These are phyloP conservation scores for Pyronema omphalodes DNA, from an alignment of 495 filamentous ascomycete genomes.

Conservation along the genomic window DNA sequence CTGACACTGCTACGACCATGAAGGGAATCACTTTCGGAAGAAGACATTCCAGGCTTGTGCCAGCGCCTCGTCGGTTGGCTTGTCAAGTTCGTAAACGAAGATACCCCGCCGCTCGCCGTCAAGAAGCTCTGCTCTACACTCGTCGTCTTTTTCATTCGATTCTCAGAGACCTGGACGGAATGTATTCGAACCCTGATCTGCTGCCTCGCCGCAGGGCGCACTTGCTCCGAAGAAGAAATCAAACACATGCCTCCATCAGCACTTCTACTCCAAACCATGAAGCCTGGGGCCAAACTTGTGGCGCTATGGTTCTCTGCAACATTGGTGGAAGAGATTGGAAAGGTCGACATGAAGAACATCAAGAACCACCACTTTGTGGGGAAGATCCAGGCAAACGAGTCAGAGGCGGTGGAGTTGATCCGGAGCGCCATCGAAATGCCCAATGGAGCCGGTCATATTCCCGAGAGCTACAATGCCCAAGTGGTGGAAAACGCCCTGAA, in stretches of 20 bases:
- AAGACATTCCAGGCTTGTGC: slow-evolving; percentile 45
- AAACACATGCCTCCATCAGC: slow-evolving; percentile 33
- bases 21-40: slow-evolving; percentile 42
- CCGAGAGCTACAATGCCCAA: not conserved
- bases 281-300: slow-evolving; percentile 35
- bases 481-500: slow-evolving; percentile 32
- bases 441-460: slow-evolving; percentile 5
- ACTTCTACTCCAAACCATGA: slow-evolving; percentile 37
- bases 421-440: slow-evolving; percentile 27
- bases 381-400: slow-evolving; percentile 32
- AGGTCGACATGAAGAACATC: slow-evolving; percentile 38
- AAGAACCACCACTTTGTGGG: slow-evolving; percentile 36
- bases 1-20: not conserved
- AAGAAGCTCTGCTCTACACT: slow-evolving; percentile 73
- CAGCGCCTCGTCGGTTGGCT: slow-evolving; percentile 50
- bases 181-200: slow-evolving; percentile 51
- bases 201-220: slow-evolving; percentile 37
- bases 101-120: slow-evolving; percentile 45
- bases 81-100: slow-evolving; percentile 38
- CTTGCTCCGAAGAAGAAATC: slow-evolving; percentile 30
- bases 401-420: slow-evolving; percentile 34
- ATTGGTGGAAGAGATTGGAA: slow-evolving; percentile 59
- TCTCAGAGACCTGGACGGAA: slow-evolving; percentile 45
- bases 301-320: slow-evolving; percentile 54
- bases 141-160: slow-evolving; percentile 59